These are phyloP conservation scores for Solanum tarapatanum DNA, from an alignment of 257 asterid genomes.

Conservation along the genomic window DNA sequence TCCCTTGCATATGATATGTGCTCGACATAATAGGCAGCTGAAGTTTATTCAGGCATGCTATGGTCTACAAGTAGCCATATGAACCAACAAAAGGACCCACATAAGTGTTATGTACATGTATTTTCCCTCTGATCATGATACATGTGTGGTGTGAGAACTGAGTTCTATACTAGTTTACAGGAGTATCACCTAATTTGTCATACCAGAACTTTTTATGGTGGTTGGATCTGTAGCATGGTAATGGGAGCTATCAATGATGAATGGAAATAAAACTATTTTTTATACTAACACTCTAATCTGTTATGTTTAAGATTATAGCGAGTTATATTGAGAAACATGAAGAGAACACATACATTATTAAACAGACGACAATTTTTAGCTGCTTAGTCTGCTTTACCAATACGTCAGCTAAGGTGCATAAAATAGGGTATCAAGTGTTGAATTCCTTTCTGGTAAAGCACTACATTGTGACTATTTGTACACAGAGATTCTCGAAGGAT, in stretches of 20 bases:
- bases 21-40: neutral
- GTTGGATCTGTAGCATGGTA: neutral
- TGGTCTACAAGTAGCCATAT: neutral
- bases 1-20: neutral
- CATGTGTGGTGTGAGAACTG: neutral
- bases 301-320: neutral
- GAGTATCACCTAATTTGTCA: neutral
- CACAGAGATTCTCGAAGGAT: slow-evolving; percentile 83
- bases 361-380: neutral
- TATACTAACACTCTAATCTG: neutral
- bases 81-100: neutral
- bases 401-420: neutral
- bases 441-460: neutral
- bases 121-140: neutral
- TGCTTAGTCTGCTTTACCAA: neutral
- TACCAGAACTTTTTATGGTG: neutral
- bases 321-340: neutral
- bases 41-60: neutral
- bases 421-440: neutral
- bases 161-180: neutral
- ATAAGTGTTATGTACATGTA: neutral
- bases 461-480: neutral
- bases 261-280: neutral
- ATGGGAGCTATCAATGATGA: neutral
- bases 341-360: neutral